Conservation (phyloP, 75 land plant genomes). For the Pseudotsuga menziesii region DNA sequence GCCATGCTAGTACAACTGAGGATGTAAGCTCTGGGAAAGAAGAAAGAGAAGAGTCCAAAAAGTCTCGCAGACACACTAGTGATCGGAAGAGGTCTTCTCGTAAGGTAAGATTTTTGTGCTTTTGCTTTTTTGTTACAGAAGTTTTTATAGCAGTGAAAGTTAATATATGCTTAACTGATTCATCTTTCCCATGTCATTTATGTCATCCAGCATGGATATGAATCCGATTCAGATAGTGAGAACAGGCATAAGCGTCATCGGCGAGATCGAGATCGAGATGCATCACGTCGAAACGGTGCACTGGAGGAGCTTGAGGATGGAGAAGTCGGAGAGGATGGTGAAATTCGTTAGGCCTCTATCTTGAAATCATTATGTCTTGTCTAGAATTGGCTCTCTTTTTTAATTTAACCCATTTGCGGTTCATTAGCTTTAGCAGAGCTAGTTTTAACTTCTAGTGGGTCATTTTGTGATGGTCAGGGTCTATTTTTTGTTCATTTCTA, state of each 20-base stretch:
- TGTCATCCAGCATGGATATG: constrained; percentile 62
- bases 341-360: constrained; percentile 33
- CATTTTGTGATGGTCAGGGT: not conserved
- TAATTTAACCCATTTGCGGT: not conserved
- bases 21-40: constrained; percentile 66
- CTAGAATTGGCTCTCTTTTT: constrained; percentile 11
- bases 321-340: constrained; percentile 92
- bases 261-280: constrained; percentile 53
- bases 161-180: not conserved
- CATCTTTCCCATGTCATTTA: not conserved
- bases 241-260: constrained; percentile 76
- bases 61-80: constrained; percentile 68
- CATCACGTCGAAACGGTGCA: constrained; percentile 49
- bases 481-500: not conserved
- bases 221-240: constrained; percentile 83
- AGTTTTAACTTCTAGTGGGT: constrained; percentile 1
- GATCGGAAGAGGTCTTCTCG: constrained; percentile 76
- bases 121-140: not conserved
- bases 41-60: constrained; percentile 78
- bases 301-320: constrained; percentile 97
- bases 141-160: not conserved
- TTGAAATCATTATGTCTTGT: constrained; percentile 8
- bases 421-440: constrained; percentile 1
- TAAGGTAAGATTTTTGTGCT: constrained; percentile 43
- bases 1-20: constrained; percentile 65